Percentiles rank a stretch among this genome's conserved stretches.
These are phyloP conservation scores for Tremellales sp. DNA, from an alignment of 1,284 basidiomycete species.

Conservation along the genomic window DNA sequence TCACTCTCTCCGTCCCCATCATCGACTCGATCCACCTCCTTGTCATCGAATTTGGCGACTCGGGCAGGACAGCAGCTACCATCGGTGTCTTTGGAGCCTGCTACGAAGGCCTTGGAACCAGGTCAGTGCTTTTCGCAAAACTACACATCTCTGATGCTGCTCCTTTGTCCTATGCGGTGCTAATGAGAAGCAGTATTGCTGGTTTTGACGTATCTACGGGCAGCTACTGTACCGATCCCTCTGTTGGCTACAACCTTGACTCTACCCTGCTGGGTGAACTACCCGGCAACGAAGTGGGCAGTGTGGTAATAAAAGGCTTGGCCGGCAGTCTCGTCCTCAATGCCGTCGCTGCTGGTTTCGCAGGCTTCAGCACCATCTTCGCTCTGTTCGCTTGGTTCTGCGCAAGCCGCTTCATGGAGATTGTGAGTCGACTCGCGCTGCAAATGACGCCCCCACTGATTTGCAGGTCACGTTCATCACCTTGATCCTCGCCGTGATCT, in stretches of 20 bases:
- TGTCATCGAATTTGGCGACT: constrained; percentile 48
- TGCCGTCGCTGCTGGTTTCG: constrained; percentile 34
- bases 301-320: constrained; percentile 14
- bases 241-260: constrained; percentile 35
- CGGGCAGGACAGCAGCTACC: constrained; percentile 14
- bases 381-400: constrained; percentile 34
- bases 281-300: neutral
- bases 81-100: constrained; percentile 37
- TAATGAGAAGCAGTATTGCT: neutral
- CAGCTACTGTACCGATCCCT: constrained; percentile 20
- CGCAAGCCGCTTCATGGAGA: constrained; percentile 24
- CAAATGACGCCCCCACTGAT: too few relatives aligned
- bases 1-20: constrained; percentile 68
- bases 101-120: constrained; percentile 20
- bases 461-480: constrained; percentile 29
- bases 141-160: too few relatives aligned
- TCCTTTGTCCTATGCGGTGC: neutral
- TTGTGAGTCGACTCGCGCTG: too few relatives aligned
- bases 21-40: constrained; percentile 68
- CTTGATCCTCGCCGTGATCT: constrained; percentile 21
- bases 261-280: constrained; percentile 17
- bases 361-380: constrained; percentile 26
- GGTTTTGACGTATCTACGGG: neutral
- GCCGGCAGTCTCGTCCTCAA: constrained; percentile 34
- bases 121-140: constrained; percentile 6